These are phyloP conservation scores for Kazachstania bromeliacearum DNA, from an alignment of 805 yeast species.

Conservation along the genomic window DNA sequence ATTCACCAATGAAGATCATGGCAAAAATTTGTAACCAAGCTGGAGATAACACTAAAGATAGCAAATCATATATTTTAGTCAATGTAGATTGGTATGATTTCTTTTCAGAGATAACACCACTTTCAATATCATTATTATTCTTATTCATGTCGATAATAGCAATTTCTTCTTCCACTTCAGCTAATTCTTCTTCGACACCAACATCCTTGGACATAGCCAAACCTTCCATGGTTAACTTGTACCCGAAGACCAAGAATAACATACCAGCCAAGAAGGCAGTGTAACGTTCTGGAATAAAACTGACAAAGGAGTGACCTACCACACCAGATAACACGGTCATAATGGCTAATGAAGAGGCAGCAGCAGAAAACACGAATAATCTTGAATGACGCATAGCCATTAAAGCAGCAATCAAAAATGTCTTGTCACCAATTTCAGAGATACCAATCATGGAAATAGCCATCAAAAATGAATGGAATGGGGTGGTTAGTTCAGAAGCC, in stretches of 20 bases:
- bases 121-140: slow-evolving; percentile 49
- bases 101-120: slow-evolving; percentile 31
- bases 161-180: slow-evolving; percentile 93
- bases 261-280: slow-evolving; percentile 77
- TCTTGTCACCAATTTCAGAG: slow-evolving; percentile 96
- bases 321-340: slow-evolving; percentile 90
- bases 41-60: slow-evolving; percentile 67
- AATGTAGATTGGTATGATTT: slow-evolving; percentile 2
- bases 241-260: slow-evolving; percentile 76
- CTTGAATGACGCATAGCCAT: slow-evolving; percentile 96
- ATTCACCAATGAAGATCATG: slow-evolving; percentile 95
- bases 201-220: slow-evolving; percentile 65
- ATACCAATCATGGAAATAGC: slow-evolving; percentile 84
- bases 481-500: background rate
- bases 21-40: slow-evolving; percentile 88
- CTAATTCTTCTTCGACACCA: slow-evolving; percentile 91
- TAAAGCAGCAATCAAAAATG: slow-evolving; percentile 90
- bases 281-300: slow-evolving; percentile 65
- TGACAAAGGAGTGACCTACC: slow-evolving; percentile 85
- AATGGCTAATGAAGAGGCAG: slow-evolving; percentile 71
- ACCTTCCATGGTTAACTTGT: slow-evolving; percentile 71
- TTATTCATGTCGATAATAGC: slow-evolving; percentile 49
- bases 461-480: slow-evolving; percentile 51
- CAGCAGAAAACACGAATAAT: slow-evolving; percentile 76
- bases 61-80: slow-evolving; percentile 43